Conservation (phyloP, 1,139 yeast species). For the Blastobotrys illinoisensis region DNA sequence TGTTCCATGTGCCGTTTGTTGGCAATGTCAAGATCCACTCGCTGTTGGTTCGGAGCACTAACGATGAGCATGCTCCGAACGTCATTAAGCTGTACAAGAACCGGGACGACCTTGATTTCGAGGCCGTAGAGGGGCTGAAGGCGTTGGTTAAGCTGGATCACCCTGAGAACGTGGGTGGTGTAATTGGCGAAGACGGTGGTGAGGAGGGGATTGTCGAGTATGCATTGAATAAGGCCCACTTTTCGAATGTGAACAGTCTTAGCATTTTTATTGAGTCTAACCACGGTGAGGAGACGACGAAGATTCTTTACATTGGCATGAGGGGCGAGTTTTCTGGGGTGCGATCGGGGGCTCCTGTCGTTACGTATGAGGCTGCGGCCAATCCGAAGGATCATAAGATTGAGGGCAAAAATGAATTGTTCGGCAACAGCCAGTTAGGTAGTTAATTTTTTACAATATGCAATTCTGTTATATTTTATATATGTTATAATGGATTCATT, state of each 20-base stretch:
- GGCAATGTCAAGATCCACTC: constrained; percentile 73
- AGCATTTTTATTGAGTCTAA: constrained; percentile 64
- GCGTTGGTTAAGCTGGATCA: constrained; percentile 54
- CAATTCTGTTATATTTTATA: neutral
- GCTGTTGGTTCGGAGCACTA: constrained; percentile 60
- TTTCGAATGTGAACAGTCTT: constrained; percentile 64
- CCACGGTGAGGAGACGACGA: constrained; percentile 59
- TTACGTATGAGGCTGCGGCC: constrained; percentile 86
- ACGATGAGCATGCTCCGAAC: constrained; percentile 59
- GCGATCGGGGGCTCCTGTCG: constrained; percentile 57
- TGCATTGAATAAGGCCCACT: constrained; percentile 65
- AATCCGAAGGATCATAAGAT: constrained; percentile 84
- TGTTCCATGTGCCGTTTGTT: constrained; percentile 73
- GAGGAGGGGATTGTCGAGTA: constrained; percentile 72
- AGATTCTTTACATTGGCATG: constrained; percentile 66
- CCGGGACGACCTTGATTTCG: constrained; percentile 64
- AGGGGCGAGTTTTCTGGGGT: constrained; percentile 69
- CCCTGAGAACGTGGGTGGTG: constrained; percentile 48
- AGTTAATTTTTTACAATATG: neutral
- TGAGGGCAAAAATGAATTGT: constrained; percentile 25
- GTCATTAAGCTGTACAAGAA: constrained; percentile 70
- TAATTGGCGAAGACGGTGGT: constrained; percentile 26
- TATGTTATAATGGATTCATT: too few species aligned
- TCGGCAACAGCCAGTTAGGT: neutral
- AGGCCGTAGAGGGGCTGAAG: constrained; percentile 45